Evolutionary conservation across 108 stramenopile species (phyloP).

Genomic region (Mediolabrus comicus): DNA sequence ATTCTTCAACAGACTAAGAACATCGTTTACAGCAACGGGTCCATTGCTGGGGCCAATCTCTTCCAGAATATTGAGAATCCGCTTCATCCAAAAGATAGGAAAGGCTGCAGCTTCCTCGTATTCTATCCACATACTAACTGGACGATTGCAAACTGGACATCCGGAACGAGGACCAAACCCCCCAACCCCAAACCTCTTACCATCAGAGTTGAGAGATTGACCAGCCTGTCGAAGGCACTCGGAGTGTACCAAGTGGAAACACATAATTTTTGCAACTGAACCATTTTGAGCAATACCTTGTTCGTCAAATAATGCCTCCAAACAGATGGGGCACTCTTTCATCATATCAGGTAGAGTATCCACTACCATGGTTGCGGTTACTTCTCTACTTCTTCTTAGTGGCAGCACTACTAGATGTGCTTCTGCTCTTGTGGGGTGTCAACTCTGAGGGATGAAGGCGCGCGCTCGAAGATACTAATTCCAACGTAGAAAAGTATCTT

Average conservation of each 20-base stretch:
- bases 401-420: no score
- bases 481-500: no score
- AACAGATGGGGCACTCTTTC: slow-evolving; percentile 1
- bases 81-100: slow-evolving; percentile 2
- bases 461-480: no score
- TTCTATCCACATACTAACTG: background rate
- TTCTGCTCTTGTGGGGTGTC: no score
- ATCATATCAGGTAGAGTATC: no score
- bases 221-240: slow-evolving; percentile 1
- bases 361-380: no score
- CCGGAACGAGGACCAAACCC: slow-evolving; percentile 4
- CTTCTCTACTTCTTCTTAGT: no score
- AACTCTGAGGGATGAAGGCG: no score
- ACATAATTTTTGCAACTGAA: slow-evolving; percentile 9
- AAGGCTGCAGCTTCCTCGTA: background rate
- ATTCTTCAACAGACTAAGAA: background rate
- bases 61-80: background rate
- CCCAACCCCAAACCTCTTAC: background rate
- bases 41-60: slow-evolving; percentile 3
- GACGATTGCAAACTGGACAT: slow-evolving; percentile 8
- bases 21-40: background rate
- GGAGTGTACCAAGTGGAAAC: background rate
- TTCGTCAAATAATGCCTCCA: slow-evolving; percentile 5
- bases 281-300: slow-evolving; percentile 1
- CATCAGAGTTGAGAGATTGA: slow-evolving; percentile 8